Base-by-base conservation (phyloP, 345 rosid species). In the Raphanus raphanistrum region DNA sequence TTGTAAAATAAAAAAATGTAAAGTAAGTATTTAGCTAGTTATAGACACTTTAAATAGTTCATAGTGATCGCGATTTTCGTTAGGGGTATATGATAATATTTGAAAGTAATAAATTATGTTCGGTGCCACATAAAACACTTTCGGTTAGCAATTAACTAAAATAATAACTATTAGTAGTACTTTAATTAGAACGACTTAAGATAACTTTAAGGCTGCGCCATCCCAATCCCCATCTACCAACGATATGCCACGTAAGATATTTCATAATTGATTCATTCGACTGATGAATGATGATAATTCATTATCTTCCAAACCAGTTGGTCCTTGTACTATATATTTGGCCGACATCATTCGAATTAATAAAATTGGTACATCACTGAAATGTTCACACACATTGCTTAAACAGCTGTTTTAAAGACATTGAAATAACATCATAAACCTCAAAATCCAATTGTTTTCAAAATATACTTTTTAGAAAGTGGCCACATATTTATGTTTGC, bases 111-210 rank as follows among this genome's bases (percentile, higher is more conserved):
- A 35, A 17, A 32, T 5, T 33, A 43, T 72, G 72, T 41, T 38
- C 52, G 63, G 65, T 50, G 82, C 78, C 73, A 73, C 78, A 73
- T 38, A 61, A 33, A 78, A 78, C 50, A 36, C 74, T 79, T 73
- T 73, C 78, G 52, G 70, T 79, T 73, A 45, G 78, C 61, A 69
- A 79, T 79, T 60, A 67, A 73, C 25, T 73, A 68, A 45, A 45
- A 4, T 71, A 55, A 41, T 41, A 15, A 4, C 3, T 25, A 74
- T 57, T 59, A 64, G 13, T n/a, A 48, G 13, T 48, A 48, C 17
- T 48, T 63, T 67, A 41, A 43, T 66, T 57, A 75, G 8, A 41
- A 66, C 61, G 74, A 79, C 65, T 73, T 73, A 59, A 72, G 48
- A 45, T 71, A 21, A 12, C 66, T 66, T 41, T 33, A 25, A 28